These are phyloP conservation scores for Xylariaceae sp. DNA, from an alignment of 2,329 filamentous ascomycete genomes.

Conservation along the genomic window DNA sequence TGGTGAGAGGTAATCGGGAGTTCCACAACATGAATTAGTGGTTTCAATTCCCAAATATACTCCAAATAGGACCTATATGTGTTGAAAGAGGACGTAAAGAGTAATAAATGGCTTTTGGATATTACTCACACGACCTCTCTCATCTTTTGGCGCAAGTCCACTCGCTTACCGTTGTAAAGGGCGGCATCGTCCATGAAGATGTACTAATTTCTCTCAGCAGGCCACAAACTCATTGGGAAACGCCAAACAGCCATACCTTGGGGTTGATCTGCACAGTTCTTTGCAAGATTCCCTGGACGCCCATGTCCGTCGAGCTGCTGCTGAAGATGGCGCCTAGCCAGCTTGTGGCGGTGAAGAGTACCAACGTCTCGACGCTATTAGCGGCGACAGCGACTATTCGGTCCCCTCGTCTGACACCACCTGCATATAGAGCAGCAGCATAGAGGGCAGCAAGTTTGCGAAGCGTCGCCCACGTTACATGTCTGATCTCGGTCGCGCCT, in stretches of 20 bases:
- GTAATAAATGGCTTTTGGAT: too few species aligned
- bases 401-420: conserved; percentile 72
- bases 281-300: conserved; percentile 75
- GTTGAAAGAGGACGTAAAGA: too few species aligned
- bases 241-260: conserved; percentile 49
- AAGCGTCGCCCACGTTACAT: conserved; percentile 70
- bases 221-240: background rate
- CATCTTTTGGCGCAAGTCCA: conserved; percentile 76
- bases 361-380: conserved; percentile 74
- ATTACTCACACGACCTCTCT: conserved; percentile 61
- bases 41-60: too few species aligned
- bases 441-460: conserved; percentile 60
- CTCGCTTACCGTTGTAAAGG: conserved; percentile 76
- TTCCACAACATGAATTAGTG: too few species aligned
- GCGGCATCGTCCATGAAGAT: conserved; percentile 84
- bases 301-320: conserved; percentile 81
- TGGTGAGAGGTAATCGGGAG: too few species aligned
- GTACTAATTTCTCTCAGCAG: conserved; percentile 45
- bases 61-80: too few species aligned
- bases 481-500: conserved; percentile 56
- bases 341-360: conserved; percentile 69
- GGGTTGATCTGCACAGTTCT: conserved; percentile 75
- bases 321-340: conserved; percentile 77
- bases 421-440: conserved; percentile 66
- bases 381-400: conserved; percentile 74